Evolutionary conservation across 176 grass and related monocot species (phyloP).

Genomic region (Canna indica): DNA sequence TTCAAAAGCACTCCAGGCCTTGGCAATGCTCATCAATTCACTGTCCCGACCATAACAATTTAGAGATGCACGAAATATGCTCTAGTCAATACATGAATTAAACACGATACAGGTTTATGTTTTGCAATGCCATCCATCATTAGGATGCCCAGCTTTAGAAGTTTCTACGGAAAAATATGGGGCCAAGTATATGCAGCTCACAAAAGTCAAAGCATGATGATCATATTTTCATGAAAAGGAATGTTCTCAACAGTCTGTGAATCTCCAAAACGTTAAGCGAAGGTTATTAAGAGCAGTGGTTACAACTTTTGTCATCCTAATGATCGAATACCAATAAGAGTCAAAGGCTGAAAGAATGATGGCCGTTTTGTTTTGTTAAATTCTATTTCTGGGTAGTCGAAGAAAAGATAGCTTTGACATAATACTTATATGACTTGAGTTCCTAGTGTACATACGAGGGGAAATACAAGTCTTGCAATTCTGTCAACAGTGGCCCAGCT

Average conservation of each 20-base stretch:
- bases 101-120: too few species aligned
- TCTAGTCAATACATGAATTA: too few species aligned
- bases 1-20: too few species aligned
- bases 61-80: too few species aligned
- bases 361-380: background rate
- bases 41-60: too few species aligned
- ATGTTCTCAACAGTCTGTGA: too few species aligned
- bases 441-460: background rate
- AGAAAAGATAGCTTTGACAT: background rate
- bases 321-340: background rate
- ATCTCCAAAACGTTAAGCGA: too few species aligned
- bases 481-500: background rate
- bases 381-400: background rate
- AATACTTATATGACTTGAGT: background rate
- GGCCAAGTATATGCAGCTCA: too few species aligned
- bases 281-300: background rate
- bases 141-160: too few species aligned
- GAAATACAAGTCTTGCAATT: background rate
- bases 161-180: too few species aligned
- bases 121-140: too few species aligned
- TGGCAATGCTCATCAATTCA: too few species aligned
- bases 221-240: background rate
- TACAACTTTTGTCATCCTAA: background rate
- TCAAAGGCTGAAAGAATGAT: background rate
- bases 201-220: background rate